These are phyloP conservation scores for Botrytis galanthina DNA, from an alignment of 2,329 filamentous ascomycete species.

Conservation along the genomic window DNA sequence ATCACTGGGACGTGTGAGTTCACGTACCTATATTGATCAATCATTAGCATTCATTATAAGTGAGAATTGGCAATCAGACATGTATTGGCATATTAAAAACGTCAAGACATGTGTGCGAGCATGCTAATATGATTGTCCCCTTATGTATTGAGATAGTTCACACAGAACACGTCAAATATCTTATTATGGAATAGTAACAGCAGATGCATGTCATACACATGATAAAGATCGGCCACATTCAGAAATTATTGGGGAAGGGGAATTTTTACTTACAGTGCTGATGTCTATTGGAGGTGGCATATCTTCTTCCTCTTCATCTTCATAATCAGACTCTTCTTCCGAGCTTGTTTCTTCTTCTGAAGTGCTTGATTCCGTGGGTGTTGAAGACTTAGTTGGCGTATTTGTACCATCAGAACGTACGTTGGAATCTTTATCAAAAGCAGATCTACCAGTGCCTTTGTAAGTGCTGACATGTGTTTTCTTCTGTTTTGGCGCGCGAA, in stretches of 20 bases:
- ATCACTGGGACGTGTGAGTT: slow-evolving; percentile 42
- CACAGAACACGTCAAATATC: background rate
- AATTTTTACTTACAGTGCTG: slow-evolving; percentile 33
- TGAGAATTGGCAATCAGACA: background rate
- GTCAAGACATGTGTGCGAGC: background rate
- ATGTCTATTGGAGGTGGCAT: slow-evolving; percentile 30
- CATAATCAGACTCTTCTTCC: slow-evolving; percentile 39
- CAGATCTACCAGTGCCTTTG: slow-evolving; percentile 33
- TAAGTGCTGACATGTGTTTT: slow-evolving; percentile 31
- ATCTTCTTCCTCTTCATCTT: slow-evolving; percentile 36
- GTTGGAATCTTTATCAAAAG: slow-evolving; percentile 26
- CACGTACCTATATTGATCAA: slow-evolving; percentile 33
- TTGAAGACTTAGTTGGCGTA: slow-evolving; percentile 24
- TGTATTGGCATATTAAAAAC: background rate
- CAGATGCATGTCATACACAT: background rate
- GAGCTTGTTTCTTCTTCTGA: slow-evolving; percentile 37
- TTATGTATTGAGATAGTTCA: background rate
- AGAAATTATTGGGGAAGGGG: background rate
- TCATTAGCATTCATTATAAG: slow-evolving; percentile 9
- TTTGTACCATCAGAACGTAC: slow-evolving; percentile 28
- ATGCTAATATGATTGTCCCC: background rate
- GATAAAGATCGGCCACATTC: background rate
- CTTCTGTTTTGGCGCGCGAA: slow-evolving; percentile 29
- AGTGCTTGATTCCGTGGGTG: slow-evolving; percentile 36
- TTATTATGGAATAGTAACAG: background rate